Conservation (phyloP, 192 early-diverging fungal species). For the Jimgerdemannia lactiflua region DNA sequence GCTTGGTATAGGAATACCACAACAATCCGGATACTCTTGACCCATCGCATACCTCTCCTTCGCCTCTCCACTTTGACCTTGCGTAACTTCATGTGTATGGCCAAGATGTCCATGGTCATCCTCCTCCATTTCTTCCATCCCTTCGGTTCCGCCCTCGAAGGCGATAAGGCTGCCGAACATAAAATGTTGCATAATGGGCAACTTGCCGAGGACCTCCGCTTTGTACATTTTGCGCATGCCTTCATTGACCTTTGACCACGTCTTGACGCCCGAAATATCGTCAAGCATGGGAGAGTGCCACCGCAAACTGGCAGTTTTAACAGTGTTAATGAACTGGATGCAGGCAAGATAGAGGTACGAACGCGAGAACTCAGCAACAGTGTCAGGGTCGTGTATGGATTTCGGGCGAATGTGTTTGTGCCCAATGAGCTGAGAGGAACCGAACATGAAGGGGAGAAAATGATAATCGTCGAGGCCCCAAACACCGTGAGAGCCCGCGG, state of each 20-base stretch:
- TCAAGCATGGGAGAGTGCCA: conserved; percentile 98
- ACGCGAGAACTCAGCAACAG: conserved; percentile 84
- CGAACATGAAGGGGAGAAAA: conserved; percentile 95
- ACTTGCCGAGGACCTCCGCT: conserved; percentile 88
- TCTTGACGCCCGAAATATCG: conserved; percentile 89
- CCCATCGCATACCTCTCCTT: conserved; percentile 72
- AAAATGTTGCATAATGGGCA: conserved; percentile 99
- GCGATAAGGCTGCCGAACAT: conserved; percentile 85
- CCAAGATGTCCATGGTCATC: conserved; percentile 52
- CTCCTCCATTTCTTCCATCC: conserved; percentile 42
- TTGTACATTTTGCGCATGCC: conserved; percentile 97
- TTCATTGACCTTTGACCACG: conserved; percentile 89
- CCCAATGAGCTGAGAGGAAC: conserved; percentile 77
- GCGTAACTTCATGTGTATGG: conserved; percentile 10
- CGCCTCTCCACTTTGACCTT: conserved; percentile 18
- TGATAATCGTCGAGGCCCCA: conserved; percentile 99
- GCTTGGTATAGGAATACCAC: conserved; percentile 78
- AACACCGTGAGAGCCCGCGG: conserved; percentile 97
- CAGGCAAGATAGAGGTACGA: conserved; percentile 97
- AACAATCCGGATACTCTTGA: conserved; percentile 76
- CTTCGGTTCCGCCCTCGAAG: conserved; percentile 57
- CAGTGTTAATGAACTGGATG: conserved; percentile 89
- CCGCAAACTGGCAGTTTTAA: conserved; percentile 59
- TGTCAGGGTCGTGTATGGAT: conserved; percentile 88
- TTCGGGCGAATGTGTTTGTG: conserved; percentile 94